These are phyloP conservation scores for Syzygium oleosum DNA, from an alignment of 345 rosid species.

Conservation along the genomic window DNA sequence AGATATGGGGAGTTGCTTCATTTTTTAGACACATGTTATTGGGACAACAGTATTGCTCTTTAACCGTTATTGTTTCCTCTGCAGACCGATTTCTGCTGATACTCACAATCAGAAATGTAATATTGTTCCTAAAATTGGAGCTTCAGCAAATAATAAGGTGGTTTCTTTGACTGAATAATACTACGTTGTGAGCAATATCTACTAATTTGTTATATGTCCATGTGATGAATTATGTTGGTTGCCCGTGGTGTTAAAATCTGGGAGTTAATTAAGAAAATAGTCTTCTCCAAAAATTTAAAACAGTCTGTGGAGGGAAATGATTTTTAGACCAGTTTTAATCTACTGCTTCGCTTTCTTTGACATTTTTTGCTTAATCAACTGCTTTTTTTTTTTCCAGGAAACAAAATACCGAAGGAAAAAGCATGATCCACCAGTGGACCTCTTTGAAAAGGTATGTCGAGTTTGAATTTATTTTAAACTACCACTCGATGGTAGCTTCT, in stretches of 20 bases:
- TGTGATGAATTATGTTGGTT: neutral
- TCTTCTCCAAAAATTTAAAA: neutral
- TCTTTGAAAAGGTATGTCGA: slow-evolving; percentile 25
- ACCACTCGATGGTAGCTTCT: neutral
- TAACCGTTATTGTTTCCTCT: neutral
- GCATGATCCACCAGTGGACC: slow-evolving; percentile 20
- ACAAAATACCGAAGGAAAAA: slow-evolving; percentile 7
- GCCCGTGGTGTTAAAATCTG: neutral
- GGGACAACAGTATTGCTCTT: neutral
- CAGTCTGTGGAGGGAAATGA: neutral
- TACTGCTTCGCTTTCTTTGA: neutral
- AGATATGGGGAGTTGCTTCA: neutral
- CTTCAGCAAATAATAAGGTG: neutral
- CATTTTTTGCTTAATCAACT: neutral
- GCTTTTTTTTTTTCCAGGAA: slow-evolving; percentile 16
- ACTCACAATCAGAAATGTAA: neutral
- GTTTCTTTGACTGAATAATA: neutral
- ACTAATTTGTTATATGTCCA: neutral
- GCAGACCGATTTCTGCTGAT: neutral
- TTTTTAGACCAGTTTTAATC: neutral
- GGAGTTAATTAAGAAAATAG: neutral
- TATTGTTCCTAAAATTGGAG: neutral
- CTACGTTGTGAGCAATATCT: neutral
- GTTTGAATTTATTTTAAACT: neutral
- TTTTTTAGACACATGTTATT: neutral